These are phyloP conservation scores for Pythium insidiosum DNA, from an alignment of 352 stramenopile species.

Conservation along the genomic window DNA sequence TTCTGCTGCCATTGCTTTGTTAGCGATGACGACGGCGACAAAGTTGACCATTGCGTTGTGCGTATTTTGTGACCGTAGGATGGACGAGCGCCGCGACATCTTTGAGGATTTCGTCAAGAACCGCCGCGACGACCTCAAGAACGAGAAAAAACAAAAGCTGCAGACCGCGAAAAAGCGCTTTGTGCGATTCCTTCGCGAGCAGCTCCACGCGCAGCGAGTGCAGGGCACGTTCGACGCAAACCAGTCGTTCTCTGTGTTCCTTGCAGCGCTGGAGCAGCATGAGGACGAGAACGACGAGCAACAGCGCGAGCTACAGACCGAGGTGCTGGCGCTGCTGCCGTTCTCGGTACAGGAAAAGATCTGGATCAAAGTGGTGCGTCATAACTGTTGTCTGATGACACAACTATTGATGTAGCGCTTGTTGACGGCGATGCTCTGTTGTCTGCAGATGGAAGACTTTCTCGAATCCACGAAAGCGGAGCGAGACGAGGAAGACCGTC, in stretches of 20 bases:
- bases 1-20: neutral
- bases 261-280: constrained; percentile 46
- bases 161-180: constrained; percentile 53
- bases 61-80: constrained; percentile 31
- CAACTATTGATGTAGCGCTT: neutral
- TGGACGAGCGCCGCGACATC: constrained; percentile 71
- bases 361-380: constrained; percentile 18
- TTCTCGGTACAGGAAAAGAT: constrained; percentile 21
- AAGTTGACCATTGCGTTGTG: constrained; percentile 2
- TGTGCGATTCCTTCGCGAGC: constrained; percentile 27
- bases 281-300: constrained; percentile 2
- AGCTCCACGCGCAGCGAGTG: constrained; percentile 22
- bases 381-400: neutral
- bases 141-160: constrained; percentile 72
- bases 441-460: constrained; percentile 10
- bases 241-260: constrained; percentile 42
- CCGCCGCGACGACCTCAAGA: constrained; percentile 63
- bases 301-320: constrained; percentile 2
- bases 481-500: constrained; percentile 3
- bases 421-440: neutral
- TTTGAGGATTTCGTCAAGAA: constrained; percentile 77
- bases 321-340: constrained; percentile 16
- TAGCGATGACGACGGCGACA: neutral
- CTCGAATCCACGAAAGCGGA: constrained; percentile 11
- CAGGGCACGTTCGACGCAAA: constrained; percentile 32